Conservation (phyloP, 768 basidiomycete genomes). For the Scleroderma bovista region DNA sequence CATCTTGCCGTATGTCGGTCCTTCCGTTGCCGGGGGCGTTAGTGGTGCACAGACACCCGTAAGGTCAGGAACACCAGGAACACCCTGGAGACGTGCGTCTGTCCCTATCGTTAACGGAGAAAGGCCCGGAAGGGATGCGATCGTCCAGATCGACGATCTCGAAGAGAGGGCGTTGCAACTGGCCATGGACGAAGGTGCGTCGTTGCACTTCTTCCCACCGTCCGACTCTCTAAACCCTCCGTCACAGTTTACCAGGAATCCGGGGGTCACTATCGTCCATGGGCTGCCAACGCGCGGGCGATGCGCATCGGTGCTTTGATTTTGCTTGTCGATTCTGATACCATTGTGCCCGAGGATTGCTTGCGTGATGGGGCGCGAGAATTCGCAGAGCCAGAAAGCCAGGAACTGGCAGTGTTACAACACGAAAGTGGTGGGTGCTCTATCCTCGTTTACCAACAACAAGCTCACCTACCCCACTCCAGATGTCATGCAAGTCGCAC, state of each 20-base stretch:
- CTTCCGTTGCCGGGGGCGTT: constrained; percentile 11
- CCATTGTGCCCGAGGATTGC: constrained; percentile 86
- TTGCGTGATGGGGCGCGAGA: constrained; percentile 88
- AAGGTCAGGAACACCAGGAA: constrained; percentile 20
- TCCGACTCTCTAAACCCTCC: constrained; percentile 29
- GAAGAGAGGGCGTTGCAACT: constrained; percentile 46
- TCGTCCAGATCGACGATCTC: constrained; percentile 30
- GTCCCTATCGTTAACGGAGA: constrained; percentile 2
- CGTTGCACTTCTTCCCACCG: constrained; percentile 24
- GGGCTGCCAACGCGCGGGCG: constrained; percentile 71
- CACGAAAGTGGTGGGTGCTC: constrained; percentile 68
- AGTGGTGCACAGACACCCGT: constrained; percentile 18
- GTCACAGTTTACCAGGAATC: constrained; percentile 47
- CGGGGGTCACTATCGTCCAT: constrained; percentile 55
- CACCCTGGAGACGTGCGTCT: constrained; percentile 11
- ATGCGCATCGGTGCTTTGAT: constrained; percentile 74
- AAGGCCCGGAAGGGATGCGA: constrained; percentile 5
- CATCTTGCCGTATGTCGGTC: constrained; percentile 14
- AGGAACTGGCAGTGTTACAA: constrained; percentile 75
- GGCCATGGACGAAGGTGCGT: constrained; percentile 47
- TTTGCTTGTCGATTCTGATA: constrained; percentile 84
- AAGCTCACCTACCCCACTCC: constrained; percentile 3
- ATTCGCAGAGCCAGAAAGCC: constrained; percentile 62
- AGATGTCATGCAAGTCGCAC: constrained; percentile 88
- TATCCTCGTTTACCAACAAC: background rate